phyloP scores from a whole-genome alignment of 2,329 filamentous ascomycete genomes.

The Diaporthe ampelina region DNA sequence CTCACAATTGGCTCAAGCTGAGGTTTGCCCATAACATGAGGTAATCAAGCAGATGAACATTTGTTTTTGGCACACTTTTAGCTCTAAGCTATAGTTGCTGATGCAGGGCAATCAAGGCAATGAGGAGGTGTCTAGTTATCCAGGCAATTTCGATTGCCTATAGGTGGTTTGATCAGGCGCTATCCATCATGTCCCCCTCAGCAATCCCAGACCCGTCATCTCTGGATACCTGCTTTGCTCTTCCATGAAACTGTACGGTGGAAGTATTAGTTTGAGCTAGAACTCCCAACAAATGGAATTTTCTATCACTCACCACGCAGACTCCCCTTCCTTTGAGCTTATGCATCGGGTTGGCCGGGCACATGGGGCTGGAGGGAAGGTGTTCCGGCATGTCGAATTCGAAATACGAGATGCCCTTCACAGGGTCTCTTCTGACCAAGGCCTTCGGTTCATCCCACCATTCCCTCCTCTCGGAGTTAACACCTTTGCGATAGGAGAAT shows the following conservation, averaged over 20 bases:
- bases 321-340: conserved; percentile 60
- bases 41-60: too few relatives aligned
- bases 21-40: neutral
- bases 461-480: conserved; percentile 43
- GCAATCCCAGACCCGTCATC: neutral
- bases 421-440: conserved; percentile 44
- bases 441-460: conserved; percentile 51
- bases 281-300: too few relatives aligned
- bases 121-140: neutral
- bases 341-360: conserved; percentile 62
- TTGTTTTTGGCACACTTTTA: too few relatives aligned
- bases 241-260: conserved; percentile 41
- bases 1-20: neutral
- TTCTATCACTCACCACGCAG: conserved; percentile 55
- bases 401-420: conserved; percentile 50
- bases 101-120: neutral
- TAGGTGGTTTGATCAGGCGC: neutral
- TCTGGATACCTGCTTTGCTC: conserved; percentile 24
- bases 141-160: neutral
- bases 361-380: conserved; percentile 64
- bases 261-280: neutral
- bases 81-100: neutral
- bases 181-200: conserved; percentile 1
- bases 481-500: conserved; percentile 4
- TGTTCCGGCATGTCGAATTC: conserved; percentile 66